These are phyloP conservation scores for Penicillium parvum DNA, from an alignment of 495 filamentous ascomycete genomes.

Conservation along the genomic window DNA sequence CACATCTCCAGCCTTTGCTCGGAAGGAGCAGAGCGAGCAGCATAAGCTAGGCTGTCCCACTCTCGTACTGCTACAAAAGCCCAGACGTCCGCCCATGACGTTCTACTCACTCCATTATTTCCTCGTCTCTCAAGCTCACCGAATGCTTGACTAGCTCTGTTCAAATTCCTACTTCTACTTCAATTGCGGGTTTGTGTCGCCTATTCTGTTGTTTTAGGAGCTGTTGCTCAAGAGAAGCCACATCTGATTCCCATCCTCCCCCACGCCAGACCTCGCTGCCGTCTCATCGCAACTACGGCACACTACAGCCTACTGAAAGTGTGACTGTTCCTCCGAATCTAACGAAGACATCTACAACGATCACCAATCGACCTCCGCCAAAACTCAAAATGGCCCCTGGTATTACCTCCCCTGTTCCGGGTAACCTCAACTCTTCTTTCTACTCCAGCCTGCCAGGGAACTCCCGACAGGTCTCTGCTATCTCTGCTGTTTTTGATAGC, in stretches of 20 bases:
- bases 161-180: neutral
- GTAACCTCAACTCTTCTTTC: slow-evolving; percentile 19
- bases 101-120: neutral
- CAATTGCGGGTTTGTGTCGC: slow-evolving; percentile 18
- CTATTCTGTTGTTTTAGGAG: slow-evolving; percentile 22
- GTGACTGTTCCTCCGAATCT: slow-evolving; percentile 6
- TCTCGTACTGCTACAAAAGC: slow-evolving; percentile 1
- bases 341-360: neutral
- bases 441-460: slow-evolving; percentile 11
- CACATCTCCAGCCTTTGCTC: slow-evolving; percentile 2
- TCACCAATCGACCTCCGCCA: neutral
- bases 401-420: slow-evolving; percentile 19
- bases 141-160: too few species aligned
- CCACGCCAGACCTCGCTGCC: slow-evolving; percentile 7
- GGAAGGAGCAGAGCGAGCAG: too few species aligned
- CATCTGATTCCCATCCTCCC: slow-evolving; percentile 8
- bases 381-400: slow-evolving; percentile 21
- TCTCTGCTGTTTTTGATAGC: slow-evolving; percentile 20
- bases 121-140: neutral
- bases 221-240: slow-evolving; percentile 19
- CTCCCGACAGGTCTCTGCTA: slow-evolving; percentile 17
- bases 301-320: neutral
- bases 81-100: neutral
- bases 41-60: too few species aligned
- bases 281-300: neutral